phyloP scores from a whole-genome alignment of 305 asterid genomes.

The Plantago lanceolata region DNA sequence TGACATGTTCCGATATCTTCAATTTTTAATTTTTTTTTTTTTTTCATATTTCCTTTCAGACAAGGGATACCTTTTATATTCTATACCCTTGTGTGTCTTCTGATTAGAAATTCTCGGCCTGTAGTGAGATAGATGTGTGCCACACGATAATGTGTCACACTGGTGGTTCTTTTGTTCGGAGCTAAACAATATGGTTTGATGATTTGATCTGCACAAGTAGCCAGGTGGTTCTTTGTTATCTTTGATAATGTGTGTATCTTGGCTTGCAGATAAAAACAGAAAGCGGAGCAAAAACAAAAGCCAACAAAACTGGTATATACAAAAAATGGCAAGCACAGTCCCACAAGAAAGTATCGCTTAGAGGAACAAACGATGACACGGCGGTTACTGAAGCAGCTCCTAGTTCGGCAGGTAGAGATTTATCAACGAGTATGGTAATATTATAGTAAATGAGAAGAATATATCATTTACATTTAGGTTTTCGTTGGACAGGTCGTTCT shows the following conservation, averaged over 20 bases:
- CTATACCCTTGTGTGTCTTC: conserved; percentile 4
- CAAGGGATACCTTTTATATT: neutral
- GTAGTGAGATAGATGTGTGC: neutral
- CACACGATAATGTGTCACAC: neutral
- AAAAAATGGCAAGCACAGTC: conserved; percentile 71
- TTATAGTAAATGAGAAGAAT: neutral
- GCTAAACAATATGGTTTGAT: no score
- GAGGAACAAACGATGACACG: conserved; percentile 41
- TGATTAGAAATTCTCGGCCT: neutral
- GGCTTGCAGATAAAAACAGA: conserved; percentile 72
- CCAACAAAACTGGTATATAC: conserved; percentile 73
- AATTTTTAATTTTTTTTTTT: neutral
- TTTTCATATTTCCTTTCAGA: neutral
- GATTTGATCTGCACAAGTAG: no score
- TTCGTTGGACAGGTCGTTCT: conserved; percentile 36
- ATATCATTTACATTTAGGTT: neutral
- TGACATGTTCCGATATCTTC: neutral
- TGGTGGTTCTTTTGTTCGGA: neutral
- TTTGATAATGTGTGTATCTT: conserved; percentile 20
- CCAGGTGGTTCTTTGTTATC: conserved; percentile 9
- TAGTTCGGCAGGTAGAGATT: conserved; percentile 48
- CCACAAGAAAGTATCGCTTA: conserved; percentile 58
- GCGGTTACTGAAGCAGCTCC: conserved; percentile 41
- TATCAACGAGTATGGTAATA: neutral
- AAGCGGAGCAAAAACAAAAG: conserved; percentile 67